phyloP scores from a whole-genome alignment of 2,329 filamentous ascomycete species.

The Rutstroemia sp. region DNA sequence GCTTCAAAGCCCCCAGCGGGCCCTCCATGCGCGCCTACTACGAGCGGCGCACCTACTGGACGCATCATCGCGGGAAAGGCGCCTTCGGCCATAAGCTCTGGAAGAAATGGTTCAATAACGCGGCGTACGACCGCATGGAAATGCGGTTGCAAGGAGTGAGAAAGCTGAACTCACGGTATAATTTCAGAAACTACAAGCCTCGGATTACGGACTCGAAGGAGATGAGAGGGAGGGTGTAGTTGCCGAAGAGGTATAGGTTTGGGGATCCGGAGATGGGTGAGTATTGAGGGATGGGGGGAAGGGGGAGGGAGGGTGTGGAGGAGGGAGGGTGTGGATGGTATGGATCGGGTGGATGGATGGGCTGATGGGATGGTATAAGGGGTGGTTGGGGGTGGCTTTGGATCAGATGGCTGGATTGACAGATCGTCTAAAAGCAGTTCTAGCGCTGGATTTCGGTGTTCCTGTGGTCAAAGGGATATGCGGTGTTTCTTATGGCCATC shows the following conservation, averaged over 20 bases:
- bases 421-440: too few relatives aligned
- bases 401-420: too few relatives aligned
- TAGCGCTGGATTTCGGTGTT: too few relatives aligned
- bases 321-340: too few relatives aligned
- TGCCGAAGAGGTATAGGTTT: not conserved
- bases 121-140: conserved; percentile 20
- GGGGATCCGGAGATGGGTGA: too few relatives aligned
- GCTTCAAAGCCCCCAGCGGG: not conserved
- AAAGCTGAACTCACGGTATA: conserved; percentile 18
- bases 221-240: not conserved
- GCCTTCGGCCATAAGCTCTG: conserved; percentile 21
- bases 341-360: too few relatives aligned
- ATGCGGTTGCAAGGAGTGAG: conserved; percentile 9
- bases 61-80: conserved; percentile 16
- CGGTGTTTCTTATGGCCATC: too few relatives aligned
- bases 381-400: too few relatives aligned
- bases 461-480: too few relatives aligned
- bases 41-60: conserved; percentile 17
- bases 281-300: too few relatives aligned
- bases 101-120: conserved; percentile 26
- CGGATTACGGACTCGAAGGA: not conserved
- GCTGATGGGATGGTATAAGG: too few relatives aligned
- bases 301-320: too few relatives aligned
- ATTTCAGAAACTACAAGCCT: conserved; percentile 13
- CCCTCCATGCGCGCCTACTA: conserved; percentile 8